Evolutionary conservation across 2,329 filamentous ascomycete genomes (phyloP).

Genomic region (Beauveria rudraprayagi): DNA sequence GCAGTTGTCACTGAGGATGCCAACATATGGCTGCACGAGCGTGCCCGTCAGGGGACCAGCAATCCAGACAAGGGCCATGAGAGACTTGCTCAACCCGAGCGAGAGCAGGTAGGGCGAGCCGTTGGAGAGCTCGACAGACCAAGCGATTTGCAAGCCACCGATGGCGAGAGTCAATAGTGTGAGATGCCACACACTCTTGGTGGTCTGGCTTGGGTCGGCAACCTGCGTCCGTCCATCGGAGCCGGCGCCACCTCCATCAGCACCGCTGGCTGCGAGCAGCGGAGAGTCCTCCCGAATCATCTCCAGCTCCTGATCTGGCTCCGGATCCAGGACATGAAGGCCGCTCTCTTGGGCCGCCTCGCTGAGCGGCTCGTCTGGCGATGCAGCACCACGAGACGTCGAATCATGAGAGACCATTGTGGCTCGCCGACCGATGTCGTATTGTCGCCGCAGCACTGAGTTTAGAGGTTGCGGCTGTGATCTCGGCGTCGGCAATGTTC

Average conservation of each 20-base stretch:
- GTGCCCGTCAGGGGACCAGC: slow-evolving; percentile 72
- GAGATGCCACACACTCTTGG: slow-evolving; percentile 80
- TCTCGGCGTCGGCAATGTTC: not conserved
- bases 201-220: slow-evolving; percentile 43
- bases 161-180: slow-evolving; percentile 80
- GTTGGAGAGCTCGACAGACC: slow-evolving; percentile 91
- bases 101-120: slow-evolving; percentile 79
- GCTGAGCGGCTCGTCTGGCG: slow-evolving; percentile 1
- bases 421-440: not conserved
- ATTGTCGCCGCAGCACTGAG: not conserved
- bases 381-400: not conserved
- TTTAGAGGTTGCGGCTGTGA: not conserved
- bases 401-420: not conserved
- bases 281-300: slow-evolving; percentile 15
- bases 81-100: slow-evolving; percentile 71
- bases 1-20: slow-evolving; percentile 73
- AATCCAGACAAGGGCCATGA: slow-evolving; percentile 80
- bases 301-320: slow-evolving; percentile 12
- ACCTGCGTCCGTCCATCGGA: slow-evolving; percentile 21
- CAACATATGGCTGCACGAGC: slow-evolving; percentile 74
- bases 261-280: slow-evolving; percentile 11
- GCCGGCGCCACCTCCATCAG: not conserved
- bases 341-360: slow-evolving; percentile 6
- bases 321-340: slow-evolving; percentile 5
- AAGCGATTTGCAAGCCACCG: slow-evolving; percentile 85